Base-by-base conservation (phyloP, 2,329 filamentous ascomycete genomes). In the Aspergillus ruber region DNA sequence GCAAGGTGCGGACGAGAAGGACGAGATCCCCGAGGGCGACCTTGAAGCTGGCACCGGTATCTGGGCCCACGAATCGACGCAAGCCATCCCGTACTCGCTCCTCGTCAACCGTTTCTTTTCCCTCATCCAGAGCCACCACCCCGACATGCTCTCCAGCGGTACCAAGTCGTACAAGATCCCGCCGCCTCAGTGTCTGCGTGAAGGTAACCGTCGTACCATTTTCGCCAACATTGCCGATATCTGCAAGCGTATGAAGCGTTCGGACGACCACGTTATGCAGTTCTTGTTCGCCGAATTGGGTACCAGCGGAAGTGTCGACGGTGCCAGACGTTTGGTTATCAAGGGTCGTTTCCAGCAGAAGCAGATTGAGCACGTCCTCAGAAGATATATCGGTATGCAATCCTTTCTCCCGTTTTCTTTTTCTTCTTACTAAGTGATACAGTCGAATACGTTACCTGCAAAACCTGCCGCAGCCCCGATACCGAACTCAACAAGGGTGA, bases 201-300 rank as follows among this genome's bases (percentile, higher is more conserved):
- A 98, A 90, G 93, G 93, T 70, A 98, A 98, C 84, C 94, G 95
- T 83, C 95, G 95, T 85, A 98, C 93, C 54, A 95, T 98, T 66
- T 98, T 98, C 66, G 93, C 91, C 78, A 98, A 98, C 78, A 93
- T 98, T 66, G 83, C 89, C 69, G 93, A 98, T 69, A 97, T 98
- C 65, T 95, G 90, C 81, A 95, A 95, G 81, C 84, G 91, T 63
- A 97, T 98, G 90, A 98, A 98, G 84, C 84, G 93, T 71, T 90
- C 88, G 55, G 91, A 97, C 67, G 93, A 98, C 74, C 93, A 96
- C 76, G 87, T 98, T 57, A 97, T 90, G 45, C 86, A 91, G 62
- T 97, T 96, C 77, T 75, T 98, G 70, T 96, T 98, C 73, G 90
- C 93, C 58, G 93, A 98, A 73, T 81, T 98, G 83, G 93, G 93